A percentile compares a stretch with the other conserved stretches of the same genome.
Conservation (phyloP, 371 early-diverging fungal genomes). For the Chytridium lagenaria region DNA sequence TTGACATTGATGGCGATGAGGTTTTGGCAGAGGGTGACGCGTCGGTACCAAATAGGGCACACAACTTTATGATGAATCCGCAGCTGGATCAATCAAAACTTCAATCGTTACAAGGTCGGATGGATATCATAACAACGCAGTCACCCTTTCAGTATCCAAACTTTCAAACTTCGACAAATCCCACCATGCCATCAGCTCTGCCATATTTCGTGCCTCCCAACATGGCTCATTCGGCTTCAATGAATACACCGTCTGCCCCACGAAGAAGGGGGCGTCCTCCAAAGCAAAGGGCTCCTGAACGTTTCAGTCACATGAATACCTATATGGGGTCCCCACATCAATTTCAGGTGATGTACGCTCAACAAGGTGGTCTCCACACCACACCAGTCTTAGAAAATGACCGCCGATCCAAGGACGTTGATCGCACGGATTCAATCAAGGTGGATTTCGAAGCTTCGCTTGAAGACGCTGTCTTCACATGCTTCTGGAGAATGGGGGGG, state of each 20-base stretch:
- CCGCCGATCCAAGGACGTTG: neutral
- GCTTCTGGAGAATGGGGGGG: neutral
- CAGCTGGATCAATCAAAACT: neutral
- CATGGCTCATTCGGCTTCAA: neutral
- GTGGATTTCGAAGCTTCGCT: neutral
- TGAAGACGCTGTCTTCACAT: neutral
- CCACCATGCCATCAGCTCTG: neutral
- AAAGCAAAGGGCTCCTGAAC: slow-evolving; percentile 15
- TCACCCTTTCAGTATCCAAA: slow-evolving; percentile 4
- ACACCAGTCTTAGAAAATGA: neutral
- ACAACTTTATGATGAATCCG: neutral
- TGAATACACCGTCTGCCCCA: neutral
- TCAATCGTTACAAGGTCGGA: neutral
- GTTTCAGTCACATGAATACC: neutral
- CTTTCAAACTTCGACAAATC: neutral
- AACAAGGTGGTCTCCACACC: neutral
- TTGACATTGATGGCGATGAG: slow-evolving; percentile 34
- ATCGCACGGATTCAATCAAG: neutral
- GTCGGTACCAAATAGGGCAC: neutral
- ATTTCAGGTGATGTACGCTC: neutral
- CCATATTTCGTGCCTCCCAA: neutral
- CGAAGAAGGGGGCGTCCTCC: slow-evolving; percentile 15
- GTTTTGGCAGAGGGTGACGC: slow-evolving; percentile 29
- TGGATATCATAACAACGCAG: neutral
- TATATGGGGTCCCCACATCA: slow-evolving; percentile 6